phyloP scores from a whole-genome alignment of 306 rosid species.

The Rosa rugosa region DNA sequence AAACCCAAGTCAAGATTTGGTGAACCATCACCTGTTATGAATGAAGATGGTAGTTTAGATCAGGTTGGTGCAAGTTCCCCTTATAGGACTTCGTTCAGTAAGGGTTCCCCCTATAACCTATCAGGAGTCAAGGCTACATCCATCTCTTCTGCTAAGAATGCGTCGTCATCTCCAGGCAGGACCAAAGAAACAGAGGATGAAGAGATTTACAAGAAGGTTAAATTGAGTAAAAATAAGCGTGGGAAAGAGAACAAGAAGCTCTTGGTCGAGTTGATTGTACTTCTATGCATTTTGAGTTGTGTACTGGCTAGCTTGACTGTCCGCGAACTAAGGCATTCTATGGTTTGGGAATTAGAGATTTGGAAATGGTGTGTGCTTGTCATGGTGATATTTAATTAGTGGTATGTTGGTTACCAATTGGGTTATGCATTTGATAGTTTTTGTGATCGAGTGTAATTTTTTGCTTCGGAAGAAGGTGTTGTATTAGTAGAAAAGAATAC shows the following conservation, averaged over 20 bases:
- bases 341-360: constrained; percentile 56
- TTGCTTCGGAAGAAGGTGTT: constrained; percentile 71
- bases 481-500: constrained; percentile 14
- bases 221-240: constrained; percentile 47
- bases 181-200: constrained; percentile 59
- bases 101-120: constrained; percentile 47
- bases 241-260: constrained; percentile 41
- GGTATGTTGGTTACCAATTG: constrained; percentile 70
- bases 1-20: constrained; percentile 86
- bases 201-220: constrained; percentile 54
- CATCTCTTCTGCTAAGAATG: constrained; percentile 41
- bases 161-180: constrained; percentile 35
- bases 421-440: constrained; percentile 70
- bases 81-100: constrained; percentile 33
- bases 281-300: constrained; percentile 42
- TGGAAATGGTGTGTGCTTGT: constrained; percentile 91
- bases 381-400: constrained; percentile 65
- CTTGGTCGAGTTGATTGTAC: constrained; percentile 49
- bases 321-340: constrained; percentile 15
- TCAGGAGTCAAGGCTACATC: constrained; percentile 30
- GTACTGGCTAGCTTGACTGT: constrained; percentile 56
- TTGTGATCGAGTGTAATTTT: constrained; percentile 81
- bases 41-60: constrained; percentile 52
- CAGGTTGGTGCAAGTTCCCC: constrained; percentile 47
- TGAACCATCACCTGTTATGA: constrained; percentile 47